Percentiles rank a stretch among this genome's conserved stretches.
These are phyloP conservation scores for Tuber indicum DNA, from an alignment of 495 filamentous ascomycete species.

Conservation along the genomic window DNA sequence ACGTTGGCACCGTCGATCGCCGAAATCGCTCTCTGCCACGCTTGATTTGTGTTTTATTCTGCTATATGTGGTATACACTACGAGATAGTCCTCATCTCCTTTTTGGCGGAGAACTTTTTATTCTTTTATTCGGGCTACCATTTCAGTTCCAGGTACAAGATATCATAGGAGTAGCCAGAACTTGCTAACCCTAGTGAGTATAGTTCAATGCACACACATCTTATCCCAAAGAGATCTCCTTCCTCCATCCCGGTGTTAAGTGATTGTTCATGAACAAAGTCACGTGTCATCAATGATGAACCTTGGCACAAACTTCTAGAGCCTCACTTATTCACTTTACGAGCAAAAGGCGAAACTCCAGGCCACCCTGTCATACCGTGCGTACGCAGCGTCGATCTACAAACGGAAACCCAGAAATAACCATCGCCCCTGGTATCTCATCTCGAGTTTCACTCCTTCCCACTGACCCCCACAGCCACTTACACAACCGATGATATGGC, in stretches of 20 bases:
- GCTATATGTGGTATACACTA: too few species aligned
- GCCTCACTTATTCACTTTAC: neutral
- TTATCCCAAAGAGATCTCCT: neutral
- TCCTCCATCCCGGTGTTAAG: neutral
- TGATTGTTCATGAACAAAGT: neutral
- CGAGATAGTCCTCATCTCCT: neutral
- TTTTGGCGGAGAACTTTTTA: neutral
- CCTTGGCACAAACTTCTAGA: neutral
- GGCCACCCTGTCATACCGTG: neutral
- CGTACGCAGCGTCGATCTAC: neutral
- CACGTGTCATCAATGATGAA: neutral
- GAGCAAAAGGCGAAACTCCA: neutral
- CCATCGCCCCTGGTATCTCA: neutral
- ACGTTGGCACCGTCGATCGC: neutral
- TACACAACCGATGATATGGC: conserved; percentile 54
- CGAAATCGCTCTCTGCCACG: neutral
- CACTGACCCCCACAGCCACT: neutral
- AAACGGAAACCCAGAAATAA: neutral
- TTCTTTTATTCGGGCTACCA: neutral
- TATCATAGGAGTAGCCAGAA: neutral
- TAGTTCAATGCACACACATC: neutral
- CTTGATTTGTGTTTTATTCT: neutral
- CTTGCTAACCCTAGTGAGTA: neutral
- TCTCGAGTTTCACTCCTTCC: neutral
- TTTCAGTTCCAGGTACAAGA: neutral